These are phyloP conservation scores for Fusarium sp. DNA, from an alignment of 2,329 filamentous ascomycete genomes.

Conservation along the genomic window DNA sequence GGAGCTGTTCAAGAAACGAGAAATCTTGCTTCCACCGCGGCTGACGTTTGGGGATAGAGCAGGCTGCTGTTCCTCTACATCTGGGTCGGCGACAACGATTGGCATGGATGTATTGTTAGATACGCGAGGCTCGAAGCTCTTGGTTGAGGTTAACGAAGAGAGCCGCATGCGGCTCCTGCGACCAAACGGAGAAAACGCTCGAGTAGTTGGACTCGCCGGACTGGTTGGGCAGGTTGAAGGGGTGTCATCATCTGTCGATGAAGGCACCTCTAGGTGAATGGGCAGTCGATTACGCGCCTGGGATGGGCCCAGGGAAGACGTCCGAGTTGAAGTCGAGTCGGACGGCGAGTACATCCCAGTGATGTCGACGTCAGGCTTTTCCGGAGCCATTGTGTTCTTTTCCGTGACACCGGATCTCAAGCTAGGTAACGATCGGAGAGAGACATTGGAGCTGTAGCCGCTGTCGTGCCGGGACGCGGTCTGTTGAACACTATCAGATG, in stretches of 20 bases:
- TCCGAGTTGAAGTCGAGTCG: constrained; percentile 35
- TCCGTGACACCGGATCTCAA: constrained; percentile 42
- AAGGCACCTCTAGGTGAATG: constrained; percentile 37
- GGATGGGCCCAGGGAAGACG: constrained; percentile 35
- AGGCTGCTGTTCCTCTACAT: constrained; percentile 2
- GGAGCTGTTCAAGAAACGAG: constrained; percentile 33
- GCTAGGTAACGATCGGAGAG: constrained; percentile 62
- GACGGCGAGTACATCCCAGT: constrained; percentile 28
- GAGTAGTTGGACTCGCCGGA: constrained; percentile 26
- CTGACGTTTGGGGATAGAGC: background rate
- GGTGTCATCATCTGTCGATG: constrained; percentile 27
- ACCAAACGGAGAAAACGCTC: constrained; percentile 36
- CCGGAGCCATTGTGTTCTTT: constrained; percentile 33
- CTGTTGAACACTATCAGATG: constrained; percentile 56
- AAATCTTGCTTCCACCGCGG: constrained; percentile 26
- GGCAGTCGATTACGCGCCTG: constrained; percentile 29
- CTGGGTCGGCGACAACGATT: constrained; percentile 15
- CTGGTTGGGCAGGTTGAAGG: constrained; percentile 34
- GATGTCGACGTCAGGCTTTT: constrained; percentile 26
- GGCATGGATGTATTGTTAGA: constrained; percentile 15
- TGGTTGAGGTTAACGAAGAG: constrained; percentile 34
- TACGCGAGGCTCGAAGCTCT: constrained; percentile 33
- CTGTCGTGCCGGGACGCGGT: constrained; percentile 68
- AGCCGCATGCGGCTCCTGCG: constrained; percentile 34
- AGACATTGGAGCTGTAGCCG: constrained; percentile 70